Evolutionary conservation across 2,329 filamentous ascomycete genomes (phyloP).

Genomic region (Aspergillus sojae): DNA sequence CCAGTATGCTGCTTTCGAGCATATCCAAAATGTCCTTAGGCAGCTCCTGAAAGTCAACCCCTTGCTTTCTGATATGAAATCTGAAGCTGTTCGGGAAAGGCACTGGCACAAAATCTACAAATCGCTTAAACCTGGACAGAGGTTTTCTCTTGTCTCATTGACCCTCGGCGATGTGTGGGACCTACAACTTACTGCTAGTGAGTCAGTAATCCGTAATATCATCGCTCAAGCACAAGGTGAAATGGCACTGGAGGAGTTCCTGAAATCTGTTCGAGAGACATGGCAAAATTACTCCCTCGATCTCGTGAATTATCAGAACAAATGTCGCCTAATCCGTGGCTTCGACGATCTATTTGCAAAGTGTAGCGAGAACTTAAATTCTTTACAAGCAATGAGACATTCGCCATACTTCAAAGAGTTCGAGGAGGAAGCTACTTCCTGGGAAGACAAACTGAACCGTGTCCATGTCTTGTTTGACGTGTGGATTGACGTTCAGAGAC

Average conservation of each 20-base stretch:
- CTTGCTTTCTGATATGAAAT: constrained; percentile 86
- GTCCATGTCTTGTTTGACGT: constrained; percentile 98
- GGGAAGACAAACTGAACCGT: constrained; percentile 97
- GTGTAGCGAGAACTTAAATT: constrained; percentile 97
- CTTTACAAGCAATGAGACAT: constrained; percentile 96
- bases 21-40: constrained; percentile 88
- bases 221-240: constrained; percentile 96
- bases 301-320: constrained; percentile 95
- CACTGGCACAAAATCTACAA: constrained; percentile 99
- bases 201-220: constrained; percentile 86
- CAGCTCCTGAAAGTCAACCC: constrained; percentile 89
- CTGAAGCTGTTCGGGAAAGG: constrained; percentile 91
- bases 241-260: constrained; percentile 96
- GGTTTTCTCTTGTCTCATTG: constrained; percentile 92
- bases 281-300: constrained; percentile 96
- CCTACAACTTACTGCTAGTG: constrained; percentile 83
- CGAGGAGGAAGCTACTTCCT: constrained; percentile 91
- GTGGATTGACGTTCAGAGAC: constrained; percentile 99
- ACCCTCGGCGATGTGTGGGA: constrained; percentile 99
- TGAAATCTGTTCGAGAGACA: constrained; percentile 92
- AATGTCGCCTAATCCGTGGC: constrained; percentile 93
- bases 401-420: constrained; percentile 99
- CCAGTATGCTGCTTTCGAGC: constrained; percentile 99
- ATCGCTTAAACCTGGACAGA: constrained; percentile 84
- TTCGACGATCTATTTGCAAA: constrained; percentile 99